Evolutionary conservation across 371 early-diverging fungal genomes (phyloP).

Genomic region (Rhizopus microsporus): DNA sequence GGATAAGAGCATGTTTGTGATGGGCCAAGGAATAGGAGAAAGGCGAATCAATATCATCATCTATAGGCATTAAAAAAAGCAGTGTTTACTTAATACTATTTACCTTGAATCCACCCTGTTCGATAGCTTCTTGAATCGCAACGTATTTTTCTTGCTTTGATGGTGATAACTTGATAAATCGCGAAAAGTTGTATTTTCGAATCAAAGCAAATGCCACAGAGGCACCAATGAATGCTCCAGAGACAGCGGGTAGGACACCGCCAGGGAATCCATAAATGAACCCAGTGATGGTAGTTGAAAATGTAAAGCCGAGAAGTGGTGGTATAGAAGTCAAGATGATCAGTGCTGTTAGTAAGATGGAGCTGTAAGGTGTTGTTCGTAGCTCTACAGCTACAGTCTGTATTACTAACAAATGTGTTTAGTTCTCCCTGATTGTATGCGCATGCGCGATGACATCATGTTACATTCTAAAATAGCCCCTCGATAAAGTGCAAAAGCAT

Average conservation of each 20-base stretch:
- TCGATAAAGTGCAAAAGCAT: conserved; percentile 12
- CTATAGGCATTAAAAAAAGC: conserved; percentile 7
- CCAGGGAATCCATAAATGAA: conserved; percentile 35
- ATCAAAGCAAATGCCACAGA: conserved; percentile 27
- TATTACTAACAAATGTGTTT: conserved; percentile 21
- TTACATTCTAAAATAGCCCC: conserved; percentile 17
- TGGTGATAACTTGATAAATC: conserved; percentile 33
- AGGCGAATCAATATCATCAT: conserved; percentile 47
- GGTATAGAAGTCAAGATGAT: conserved; percentile 41
- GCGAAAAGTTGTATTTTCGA: conserved; percentile 33
- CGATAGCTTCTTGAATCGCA: conserved; percentile 50
- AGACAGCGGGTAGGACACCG: conserved; percentile 26
- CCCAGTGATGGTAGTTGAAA: conserved; percentile 33
- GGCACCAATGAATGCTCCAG: conserved; percentile 37
- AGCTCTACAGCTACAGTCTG: conserved; percentile 34
- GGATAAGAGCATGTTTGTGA: conserved; percentile 38
- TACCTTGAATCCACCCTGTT: conserved; percentile 50
- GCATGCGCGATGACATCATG: background rate
- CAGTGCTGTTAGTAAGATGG: conserved; percentile 18
- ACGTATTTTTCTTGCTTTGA: conserved; percentile 39
- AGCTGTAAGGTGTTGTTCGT: conserved; percentile 33
- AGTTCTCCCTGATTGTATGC: background rate
- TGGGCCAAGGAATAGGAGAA: conserved; percentile 48
- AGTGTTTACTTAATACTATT: background rate
- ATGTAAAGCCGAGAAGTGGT: conserved; percentile 45